Base-by-base conservation (phyloP, 139 green algal species). In the Trebouxia sp. region DNA sequence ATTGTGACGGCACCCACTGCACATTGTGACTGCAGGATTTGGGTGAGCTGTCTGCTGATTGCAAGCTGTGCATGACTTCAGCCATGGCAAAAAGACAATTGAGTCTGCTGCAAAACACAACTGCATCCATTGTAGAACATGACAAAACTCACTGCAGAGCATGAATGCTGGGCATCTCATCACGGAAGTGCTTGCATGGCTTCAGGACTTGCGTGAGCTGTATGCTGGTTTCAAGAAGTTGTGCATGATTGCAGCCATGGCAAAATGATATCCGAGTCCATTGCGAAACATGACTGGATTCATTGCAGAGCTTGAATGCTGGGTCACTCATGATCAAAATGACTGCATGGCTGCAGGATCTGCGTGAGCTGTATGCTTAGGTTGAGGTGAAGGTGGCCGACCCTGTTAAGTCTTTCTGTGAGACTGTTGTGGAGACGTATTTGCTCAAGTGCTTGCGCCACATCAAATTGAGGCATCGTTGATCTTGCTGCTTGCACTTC, bases 361-460 rank as follows among this genome's bases (percentile, higher is more conserved):
- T 72, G 32, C 32, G 62, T n/a, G 62, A 97, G 88, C 84, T 96
- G 69, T 97, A 94, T 79, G 82, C 85, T 78, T 93, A 98, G 81
- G 91, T 99, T 42, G 96, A 99, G 87, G 90, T 98, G 20, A 98
- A 99, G 90, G 96, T 99, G 32, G 92, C 92, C 0, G 93, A 98
- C 86, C 93, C 92, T 0, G 89, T 96, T n/a, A 90, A 96, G 42
- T 90, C 92, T 20, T 98, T 98, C 84, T 96, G 92, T 75, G 96
- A 99, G 90, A 99, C 96, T 24, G 96, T 98, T 15, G 94, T 98
- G 80, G 96, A 99, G 87, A 98, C 94, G 28, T 93, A 81, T 66
- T 91, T 82, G 12, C 87, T 99, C 67, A 98, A 98, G 89, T 99
- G 96, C 87, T 98, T 98, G n/a, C n/a, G n/a, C n/a, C n/a, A n/a